Evolutionary conservation across 2,329 filamentous ascomycete genomes (phyloP), one percentile per base, ranked within the genome.

Genomic region (Zasmidium cellare): DNA sequence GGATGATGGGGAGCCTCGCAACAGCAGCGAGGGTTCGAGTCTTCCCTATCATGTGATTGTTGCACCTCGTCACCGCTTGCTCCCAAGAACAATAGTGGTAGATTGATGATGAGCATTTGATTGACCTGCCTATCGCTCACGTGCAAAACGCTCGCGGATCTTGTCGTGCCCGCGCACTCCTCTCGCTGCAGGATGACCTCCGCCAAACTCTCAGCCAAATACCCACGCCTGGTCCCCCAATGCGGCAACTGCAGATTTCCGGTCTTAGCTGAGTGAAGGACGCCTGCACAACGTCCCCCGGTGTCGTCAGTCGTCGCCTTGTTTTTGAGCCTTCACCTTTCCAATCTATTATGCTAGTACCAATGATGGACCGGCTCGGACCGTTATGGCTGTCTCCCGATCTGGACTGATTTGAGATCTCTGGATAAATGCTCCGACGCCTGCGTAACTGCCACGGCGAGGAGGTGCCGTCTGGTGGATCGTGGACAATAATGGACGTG

Each of bases 191-290:
- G 53, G 53, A 45, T 50, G 19, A 46, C 41, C 49, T 46, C 41
- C 53, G 45, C 16, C 35, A 35, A 51, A 57, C 49, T 51, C 25
- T 46, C 50, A 19, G 35, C 35, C 45, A 49, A 50, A 19, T 35
- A 35, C 35, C 28, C 46, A 51, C 50, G 35, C 44, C 45, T 47
- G 51, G 47, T 46, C 22, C 41, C 57, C 57, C 20, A 24, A 60
- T 60, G 23, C 23, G 58, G 62, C 51, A 65, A 61, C 48, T 57
- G 61, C 58, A 64, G 51, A 50, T 57, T 58, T 53, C 55, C 56
- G 24, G 52, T 25, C 54, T 45, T 46, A 24, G 35, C 46, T 46
- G 25, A 11, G 25, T 28, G 11, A 28, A 52, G 55, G 46, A n/a
- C 47, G 22, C 45, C 48, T 55, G 53, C 35, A 23, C 38, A 47